Evolutionary conservation across 2,329 filamentous ascomycete species (phyloP), one percentile per base, ranked within the genome.

Genomic region (Dryadomyces quercus-mongolicae): DNA sequence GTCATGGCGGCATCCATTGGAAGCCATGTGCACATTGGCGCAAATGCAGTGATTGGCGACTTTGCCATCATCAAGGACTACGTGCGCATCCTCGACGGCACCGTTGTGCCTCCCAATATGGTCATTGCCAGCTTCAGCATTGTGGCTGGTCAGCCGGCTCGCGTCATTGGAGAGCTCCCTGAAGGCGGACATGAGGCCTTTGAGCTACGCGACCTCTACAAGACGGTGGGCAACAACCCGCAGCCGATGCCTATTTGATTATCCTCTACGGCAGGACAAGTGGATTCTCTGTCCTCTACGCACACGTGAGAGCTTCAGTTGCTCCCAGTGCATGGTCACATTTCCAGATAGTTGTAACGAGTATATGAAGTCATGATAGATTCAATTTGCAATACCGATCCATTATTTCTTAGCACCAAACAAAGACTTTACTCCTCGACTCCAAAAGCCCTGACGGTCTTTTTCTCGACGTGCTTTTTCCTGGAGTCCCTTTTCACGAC

Each of bases 61-160:
- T 91, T 96, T 68, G 86, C 85, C 51, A 92, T 96, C 57, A 81
- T 97, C 65, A 96, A 95, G 68, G 93, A 97, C 67, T 94, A 89
- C 64, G 89, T 94, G 49, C 85, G 86, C 67, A 82, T 98, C 44
- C 71, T 97, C 60, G 89, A 95, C 57, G 86, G 86, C 34, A 82
- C 88, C 0, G 84, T 96, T 4, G 80, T 98, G 6, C 87, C 93
- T 2, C 76, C 86, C 0, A 86, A 89, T 57, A 95, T 94, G 84
- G 88, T 97, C 22, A 86, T 97, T 54, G 90, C 92, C 1, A 91
- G 89, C 65, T 95, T 93, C 66, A 91, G 85, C 54, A 81, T 97
- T 54, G 90, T 98, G n/a, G 92, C 85, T 0, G 90, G 90, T 0
- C 75, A 80, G 64, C 90, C 90, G 1, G 90, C 84, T 0, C 75